A percentile compares a stretch with the other conserved stretches of the same genome.
These are phyloP conservation scores for Quercus dentata DNA, from an alignment of 306 rosid species.

Conservation along the genomic window DNA sequence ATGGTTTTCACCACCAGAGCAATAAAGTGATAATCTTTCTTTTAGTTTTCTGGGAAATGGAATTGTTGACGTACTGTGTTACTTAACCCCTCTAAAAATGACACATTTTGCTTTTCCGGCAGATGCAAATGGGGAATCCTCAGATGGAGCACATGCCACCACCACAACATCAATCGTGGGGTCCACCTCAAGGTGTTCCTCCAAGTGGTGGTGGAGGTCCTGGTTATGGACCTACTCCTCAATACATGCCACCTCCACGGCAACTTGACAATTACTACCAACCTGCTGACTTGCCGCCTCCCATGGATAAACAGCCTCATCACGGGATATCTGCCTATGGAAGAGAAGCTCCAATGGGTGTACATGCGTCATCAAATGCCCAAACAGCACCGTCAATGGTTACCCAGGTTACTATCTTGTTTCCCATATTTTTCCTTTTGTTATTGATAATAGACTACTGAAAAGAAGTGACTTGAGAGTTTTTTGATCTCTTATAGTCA, in stretches of 20 bases:
- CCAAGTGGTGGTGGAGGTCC: constrained; percentile 84
- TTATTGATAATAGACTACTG: not conserved
- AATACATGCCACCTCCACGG: constrained; percentile 83
- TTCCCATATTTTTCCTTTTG: not conserved
- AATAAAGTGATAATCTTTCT: not conserved
- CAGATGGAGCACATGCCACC: constrained; percentile 70
- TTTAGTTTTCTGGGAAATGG: constrained; percentile 8
- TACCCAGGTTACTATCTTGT: constrained; percentile 64
- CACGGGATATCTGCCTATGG: constrained; percentile 97
- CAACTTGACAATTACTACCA: constrained; percentile 79
- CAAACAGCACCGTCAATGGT: constrained; percentile 79
- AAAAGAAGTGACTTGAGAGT: not conserved
- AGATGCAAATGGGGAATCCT: constrained; percentile 86
- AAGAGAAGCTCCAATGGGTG: constrained; percentile 72
- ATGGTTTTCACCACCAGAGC: not conserved
- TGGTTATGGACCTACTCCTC: constrained; percentile 75
- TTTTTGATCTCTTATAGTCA: not conserved
- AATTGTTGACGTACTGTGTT: not conserved
- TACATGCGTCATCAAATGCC: constrained; percentile 61
- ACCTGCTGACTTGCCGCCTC: constrained; percentile 67
- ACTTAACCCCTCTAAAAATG: too few relatives aligned
- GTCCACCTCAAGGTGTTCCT: constrained; percentile 78
- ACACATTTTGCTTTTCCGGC: constrained; percentile 16
- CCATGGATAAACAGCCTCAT: constrained; percentile 88
- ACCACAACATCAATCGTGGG: constrained; percentile 77